phyloP scores from a whole-genome alignment of 1,284 basidiomycete species.

The Mrakiaceae sp. region DNA sequence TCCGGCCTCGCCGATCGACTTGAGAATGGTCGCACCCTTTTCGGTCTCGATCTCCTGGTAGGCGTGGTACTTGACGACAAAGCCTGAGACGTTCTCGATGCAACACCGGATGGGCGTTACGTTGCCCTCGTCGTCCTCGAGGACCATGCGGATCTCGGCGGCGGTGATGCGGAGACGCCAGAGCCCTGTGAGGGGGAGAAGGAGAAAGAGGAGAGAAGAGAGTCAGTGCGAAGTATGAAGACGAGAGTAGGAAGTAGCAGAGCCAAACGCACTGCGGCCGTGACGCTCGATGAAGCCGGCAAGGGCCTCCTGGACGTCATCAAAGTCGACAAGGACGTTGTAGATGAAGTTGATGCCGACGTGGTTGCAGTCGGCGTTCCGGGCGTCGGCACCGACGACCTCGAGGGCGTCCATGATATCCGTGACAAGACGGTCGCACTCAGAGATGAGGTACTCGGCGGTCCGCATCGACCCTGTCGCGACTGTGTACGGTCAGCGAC shows the following conservation, averaged over 20 bases:
- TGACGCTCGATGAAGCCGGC: constrained; percentile 97
- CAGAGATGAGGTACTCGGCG: constrained; percentile 93
- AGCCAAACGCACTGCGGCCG: constrained; percentile 50
- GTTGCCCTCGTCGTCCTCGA: constrained; percentile 87
- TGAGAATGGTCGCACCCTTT: constrained; percentile 84
- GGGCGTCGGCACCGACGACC: constrained; percentile 72
- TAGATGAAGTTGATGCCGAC: constrained; percentile 99
- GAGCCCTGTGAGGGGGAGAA: constrained; percentile 39
- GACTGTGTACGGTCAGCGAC: not conserved
- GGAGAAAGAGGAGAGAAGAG: too few relatives aligned
- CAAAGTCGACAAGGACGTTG: constrained; percentile 86
- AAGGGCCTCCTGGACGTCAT: constrained; percentile 89
- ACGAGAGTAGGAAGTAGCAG: not conserved
- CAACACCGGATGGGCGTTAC: constrained; percentile 91
- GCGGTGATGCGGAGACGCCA: constrained; percentile 97
- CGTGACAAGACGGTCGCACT: constrained; percentile 92
- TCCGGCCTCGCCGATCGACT: constrained; percentile 90
- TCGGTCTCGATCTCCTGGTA: constrained; percentile 98
- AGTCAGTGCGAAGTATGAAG: not conserved
- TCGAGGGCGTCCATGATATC: constrained; percentile 90
- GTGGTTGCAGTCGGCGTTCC: constrained; percentile 88
- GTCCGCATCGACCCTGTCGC: constrained; percentile 57
- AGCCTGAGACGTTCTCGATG: constrained; percentile 97
- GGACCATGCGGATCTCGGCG: constrained; percentile 89
- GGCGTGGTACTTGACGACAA: constrained; percentile 97